These are phyloP conservation scores for Anisogramma anomala DNA, from an alignment of 2,329 filamentous ascomycete genomes.

Conservation along the genomic window DNA sequence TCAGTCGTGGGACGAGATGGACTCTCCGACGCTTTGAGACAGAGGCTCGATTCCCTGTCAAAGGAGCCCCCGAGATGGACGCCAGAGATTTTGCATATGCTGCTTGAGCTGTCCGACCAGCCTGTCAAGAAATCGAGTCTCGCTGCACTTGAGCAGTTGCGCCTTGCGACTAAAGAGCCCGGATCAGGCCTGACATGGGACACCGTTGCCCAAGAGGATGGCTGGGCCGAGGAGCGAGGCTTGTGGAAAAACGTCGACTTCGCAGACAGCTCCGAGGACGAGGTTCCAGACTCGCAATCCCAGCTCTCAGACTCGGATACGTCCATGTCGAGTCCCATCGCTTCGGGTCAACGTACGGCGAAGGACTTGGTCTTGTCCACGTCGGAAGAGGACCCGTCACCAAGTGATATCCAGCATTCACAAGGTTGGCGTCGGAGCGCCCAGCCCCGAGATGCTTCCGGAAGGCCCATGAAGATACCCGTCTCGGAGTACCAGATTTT, in stretches of 20 bases:
- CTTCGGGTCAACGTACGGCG: constrained; percentile 18
- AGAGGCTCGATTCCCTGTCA: constrained; percentile 21
- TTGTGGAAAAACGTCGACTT: constrained; percentile 65
- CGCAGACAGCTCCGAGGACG: constrained; percentile 54
- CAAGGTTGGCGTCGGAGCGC: constrained; percentile 34
- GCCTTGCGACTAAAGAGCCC: constrained; percentile 30
- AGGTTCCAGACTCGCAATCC: constrained; percentile 29
- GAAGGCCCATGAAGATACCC: constrained; percentile 27
- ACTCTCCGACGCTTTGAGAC: constrained; percentile 57
- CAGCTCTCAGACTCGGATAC: constrained; percentile 21
- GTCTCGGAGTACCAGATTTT: constrained; percentile 63
- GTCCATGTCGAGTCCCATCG: constrained; percentile 21
- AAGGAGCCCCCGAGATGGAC: constrained; percentile 47
- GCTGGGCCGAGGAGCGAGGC: constrained; percentile 53
- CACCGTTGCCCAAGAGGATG: constrained; percentile 66
- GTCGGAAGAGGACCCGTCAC: constrained; percentile 21
- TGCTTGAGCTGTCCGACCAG: constrained; percentile 71
- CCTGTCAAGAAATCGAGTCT: constrained; percentile 61
- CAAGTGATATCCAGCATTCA: constrained; percentile 29
- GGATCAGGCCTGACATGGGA: constrained; percentile 57
- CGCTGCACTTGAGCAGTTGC: constrained; percentile 47
- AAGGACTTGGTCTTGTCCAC: constrained; percentile 23
- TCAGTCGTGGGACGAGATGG: constrained; percentile 67
- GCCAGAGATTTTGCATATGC: constrained; percentile 67
- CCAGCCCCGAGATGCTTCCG: constrained; percentile 21